A percentile compares a stretch with the other conserved stretches of the same genome.
Conservation (phyloP, 2,329 filamentous ascomycete species). For the Penicillium aurantiogriseum region DNA sequence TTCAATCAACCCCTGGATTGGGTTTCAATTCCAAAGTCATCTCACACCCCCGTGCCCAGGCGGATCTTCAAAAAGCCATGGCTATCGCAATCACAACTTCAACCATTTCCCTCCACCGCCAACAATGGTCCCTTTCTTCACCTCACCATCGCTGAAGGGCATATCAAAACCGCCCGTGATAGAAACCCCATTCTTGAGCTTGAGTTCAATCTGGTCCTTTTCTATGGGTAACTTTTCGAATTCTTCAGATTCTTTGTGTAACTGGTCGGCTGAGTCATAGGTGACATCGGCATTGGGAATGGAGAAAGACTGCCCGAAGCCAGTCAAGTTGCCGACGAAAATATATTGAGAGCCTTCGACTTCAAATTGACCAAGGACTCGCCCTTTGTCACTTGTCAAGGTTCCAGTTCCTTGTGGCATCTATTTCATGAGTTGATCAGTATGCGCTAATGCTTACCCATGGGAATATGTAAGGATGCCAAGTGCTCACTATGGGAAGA, state of each 20-base stretch:
- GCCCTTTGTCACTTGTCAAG: constrained; percentile 9
- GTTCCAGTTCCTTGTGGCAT: constrained; percentile 12
- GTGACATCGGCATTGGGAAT: constrained; percentile 7
- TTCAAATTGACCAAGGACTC: constrained; percentile 11
- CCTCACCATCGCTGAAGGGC: constrained; percentile 8
- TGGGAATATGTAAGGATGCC: not conserved
- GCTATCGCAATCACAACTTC: constrained; percentile 1
- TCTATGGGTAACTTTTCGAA: constrained; percentile 9
- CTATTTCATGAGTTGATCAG: not conserved
- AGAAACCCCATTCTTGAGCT: constrained; percentile 6
- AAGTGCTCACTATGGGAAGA: not conserved
- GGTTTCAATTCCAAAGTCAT: not conserved
- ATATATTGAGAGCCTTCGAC: constrained; percentile 9
- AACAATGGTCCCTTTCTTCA: constrained; percentile 2
- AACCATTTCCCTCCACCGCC: constrained; percentile 8
- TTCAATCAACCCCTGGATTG: not conserved
- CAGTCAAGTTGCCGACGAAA: constrained; percentile 7
- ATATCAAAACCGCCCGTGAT: constrained; percentile 12
- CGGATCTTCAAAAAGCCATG: not conserved
- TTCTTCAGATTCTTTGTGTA: constrained; percentile 1
- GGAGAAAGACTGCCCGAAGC: constrained; percentile 6
- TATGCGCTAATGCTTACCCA: not conserved
- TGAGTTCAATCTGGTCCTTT: constrained; percentile 8
- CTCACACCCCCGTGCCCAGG: not conserved
- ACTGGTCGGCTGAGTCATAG: constrained; percentile 10